Evolutionary conservation across 148 eudicot species (phyloP).

Genomic region (Cornus florida): DNA sequence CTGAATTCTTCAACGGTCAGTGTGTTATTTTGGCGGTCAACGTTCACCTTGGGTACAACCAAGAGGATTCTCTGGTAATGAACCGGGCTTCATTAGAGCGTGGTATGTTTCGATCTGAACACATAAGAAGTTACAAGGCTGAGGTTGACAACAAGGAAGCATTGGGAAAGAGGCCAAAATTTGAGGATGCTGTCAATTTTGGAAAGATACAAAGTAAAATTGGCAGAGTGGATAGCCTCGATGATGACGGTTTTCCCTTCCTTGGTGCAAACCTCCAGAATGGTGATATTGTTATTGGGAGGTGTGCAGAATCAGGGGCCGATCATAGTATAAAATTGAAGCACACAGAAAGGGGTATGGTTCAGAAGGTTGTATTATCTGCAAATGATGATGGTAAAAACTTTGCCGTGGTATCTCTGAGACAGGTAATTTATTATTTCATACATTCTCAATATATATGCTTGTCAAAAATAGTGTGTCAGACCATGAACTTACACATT

Average conservation of each 20-base stretch:
- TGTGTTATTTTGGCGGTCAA: constrained; percentile 97
- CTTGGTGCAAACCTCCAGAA: constrained; percentile 83
- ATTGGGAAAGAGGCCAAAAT: constrained; percentile 44
- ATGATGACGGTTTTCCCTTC: constrained; percentile 92
- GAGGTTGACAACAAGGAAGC: constrained; percentile 78
- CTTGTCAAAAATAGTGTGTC: too few relatives aligned
- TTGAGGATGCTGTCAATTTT: constrained; percentile 61
- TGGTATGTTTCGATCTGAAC: constrained; percentile 94
- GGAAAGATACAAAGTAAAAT: constrained; percentile 80
- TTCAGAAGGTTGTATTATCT: constrained; percentile 83
- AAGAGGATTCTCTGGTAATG: constrained; percentile 96
- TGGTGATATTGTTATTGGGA: constrained; percentile 87
- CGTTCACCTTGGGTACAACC: constrained; percentile 91
- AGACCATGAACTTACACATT: too few relatives aligned
- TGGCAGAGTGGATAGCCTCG: constrained; percentile 87
- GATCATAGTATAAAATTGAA: constrained; percentile 89
- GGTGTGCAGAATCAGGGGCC: constrained; percentile 68
- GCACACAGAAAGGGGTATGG: constrained; percentile 95
- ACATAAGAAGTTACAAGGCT: constrained; percentile 81
- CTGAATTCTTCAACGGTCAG: constrained; percentile 85
- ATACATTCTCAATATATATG: too few relatives aligned
- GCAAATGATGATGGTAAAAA: constrained; percentile 96
- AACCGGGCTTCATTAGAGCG: constrained; percentile 93
- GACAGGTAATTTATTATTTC: constrained; percentile 60
- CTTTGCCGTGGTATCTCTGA: constrained; percentile 82